These are phyloP conservation scores for Spirogloea muscicola DNA, from an alignment of 139 green algal species.

Conservation along the genomic window DNA sequence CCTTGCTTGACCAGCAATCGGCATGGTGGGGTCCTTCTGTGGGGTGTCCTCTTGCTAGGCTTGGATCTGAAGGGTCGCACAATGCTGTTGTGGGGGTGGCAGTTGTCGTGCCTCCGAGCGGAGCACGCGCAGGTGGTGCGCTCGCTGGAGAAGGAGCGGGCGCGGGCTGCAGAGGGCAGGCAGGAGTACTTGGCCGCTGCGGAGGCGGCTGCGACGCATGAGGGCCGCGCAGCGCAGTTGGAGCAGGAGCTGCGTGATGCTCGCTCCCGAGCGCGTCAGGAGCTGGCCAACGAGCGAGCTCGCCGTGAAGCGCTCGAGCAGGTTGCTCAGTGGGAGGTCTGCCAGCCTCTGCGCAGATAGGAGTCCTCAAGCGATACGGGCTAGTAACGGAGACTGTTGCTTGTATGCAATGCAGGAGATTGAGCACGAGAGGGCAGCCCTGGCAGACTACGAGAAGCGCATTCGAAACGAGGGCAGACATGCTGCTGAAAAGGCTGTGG, in stretches of 20 bases:
- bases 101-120: conserved; percentile 29
- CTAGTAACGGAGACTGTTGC: too few species aligned
- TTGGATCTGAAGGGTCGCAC: not conserved
- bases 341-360: too few species aligned
- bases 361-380: too few species aligned
- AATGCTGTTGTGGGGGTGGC: not conserved
- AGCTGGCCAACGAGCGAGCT: conserved; percentile 38
- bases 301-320: conserved; percentile 13
- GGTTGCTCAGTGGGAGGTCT: too few species aligned
- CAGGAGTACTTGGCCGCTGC: conserved; percentile 17
- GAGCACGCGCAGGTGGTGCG: conserved; percentile 37
- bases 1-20: not conserved
- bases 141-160: conserved; percentile 45
- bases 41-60: not conserved
- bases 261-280: not conserved
- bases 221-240: conserved; percentile 18
- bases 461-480: too few species aligned
- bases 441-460: too few species aligned
- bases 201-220: conserved; percentile 37
- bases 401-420: too few species aligned
- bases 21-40: not conserved
- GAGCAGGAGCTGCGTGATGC: conserved; percentile 38
- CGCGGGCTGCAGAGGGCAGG: conserved; percentile 27
- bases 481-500: too few species aligned
- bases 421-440: too few species aligned